Conservation (phyloP, 2,329 filamentous ascomycete genomes). For the Cladosporium velox region DNA sequence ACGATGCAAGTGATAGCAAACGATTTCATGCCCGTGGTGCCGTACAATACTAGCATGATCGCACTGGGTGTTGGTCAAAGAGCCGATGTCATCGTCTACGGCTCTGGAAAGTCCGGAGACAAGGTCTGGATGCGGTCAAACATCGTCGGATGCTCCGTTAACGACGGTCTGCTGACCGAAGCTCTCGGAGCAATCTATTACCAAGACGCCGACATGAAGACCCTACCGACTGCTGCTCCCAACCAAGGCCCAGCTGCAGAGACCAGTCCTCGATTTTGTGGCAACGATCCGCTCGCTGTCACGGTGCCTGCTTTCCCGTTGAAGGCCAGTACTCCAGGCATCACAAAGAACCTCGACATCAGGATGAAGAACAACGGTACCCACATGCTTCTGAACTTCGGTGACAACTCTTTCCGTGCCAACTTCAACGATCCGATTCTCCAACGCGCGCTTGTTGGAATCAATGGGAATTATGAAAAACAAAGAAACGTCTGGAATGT, state of each 20-base stretch:
- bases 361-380: slow-evolving; percentile 13
- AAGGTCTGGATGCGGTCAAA: slow-evolving; percentile 41
- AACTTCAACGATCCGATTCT: slow-evolving; percentile 15
- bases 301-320: slow-evolving; percentile 29
- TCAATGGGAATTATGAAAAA: background rate
- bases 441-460: background rate
- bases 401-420: slow-evolving; percentile 15
- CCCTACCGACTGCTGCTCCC: slow-evolving; percentile 29
- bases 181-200: slow-evolving; percentile 68
- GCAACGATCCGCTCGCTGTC: slow-evolving; percentile 25
- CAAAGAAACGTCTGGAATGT: background rate
- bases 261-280: slow-evolving; percentile 25
- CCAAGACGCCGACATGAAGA: slow-evolving; percentile 54
- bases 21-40: slow-evolving; percentile 45
- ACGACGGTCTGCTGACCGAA: slow-evolving; percentile 48
- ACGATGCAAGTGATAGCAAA: slow-evolving; percentile 44
- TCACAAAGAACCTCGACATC: background rate
- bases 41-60: slow-evolving; percentile 38
- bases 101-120: slow-evolving; percentile 27
- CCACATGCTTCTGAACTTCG: slow-evolving; percentile 5
- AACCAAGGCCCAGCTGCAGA: slow-evolving; percentile 25
- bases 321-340: slow-evolving; percentile 25
- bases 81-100: slow-evolving; percentile 49
- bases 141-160: slow-evolving; percentile 40
- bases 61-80: slow-evolving; percentile 61